phyloP scores from a whole-genome alignment of 768 basidiomycete genomes.

The Rickenella mellea region DNA sequence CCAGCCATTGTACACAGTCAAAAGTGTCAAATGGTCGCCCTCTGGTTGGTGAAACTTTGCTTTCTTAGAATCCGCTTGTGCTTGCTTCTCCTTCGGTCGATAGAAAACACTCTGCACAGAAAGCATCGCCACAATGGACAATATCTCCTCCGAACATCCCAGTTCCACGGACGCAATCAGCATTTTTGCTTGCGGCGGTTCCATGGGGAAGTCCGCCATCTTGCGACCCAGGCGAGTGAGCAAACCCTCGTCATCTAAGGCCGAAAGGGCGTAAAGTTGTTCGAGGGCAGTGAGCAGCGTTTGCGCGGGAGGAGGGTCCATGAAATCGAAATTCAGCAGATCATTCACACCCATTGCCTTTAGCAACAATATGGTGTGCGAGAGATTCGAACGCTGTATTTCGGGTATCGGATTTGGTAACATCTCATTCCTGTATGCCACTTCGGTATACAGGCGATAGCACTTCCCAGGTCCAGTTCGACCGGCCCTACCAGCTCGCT shows the following conservation, averaged over 20 bases:
- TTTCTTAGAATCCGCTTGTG: slow-evolving; percentile 98
- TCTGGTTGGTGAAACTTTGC: slow-evolving; percentile 99
- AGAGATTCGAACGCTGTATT: slow-evolving; percentile 91
- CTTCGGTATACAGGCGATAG: slow-evolving; percentile 96
- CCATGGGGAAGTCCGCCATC: slow-evolving; percentile 99
- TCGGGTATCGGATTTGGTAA: slow-evolving; percentile 95
- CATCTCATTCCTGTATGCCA: slow-evolving; percentile 98
- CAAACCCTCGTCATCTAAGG: slow-evolving; percentile 93
- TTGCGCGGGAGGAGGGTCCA: slow-evolving; percentile 96
- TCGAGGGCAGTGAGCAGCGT: slow-evolving; percentile 97
- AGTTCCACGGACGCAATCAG: slow-evolving; percentile 94
- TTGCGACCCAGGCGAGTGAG: slow-evolving; percentile 91
- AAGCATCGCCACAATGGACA: slow-evolving; percentile 96
- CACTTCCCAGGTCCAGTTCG: slow-evolving; percentile 98
- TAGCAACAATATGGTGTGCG: slow-evolving; percentile 86
- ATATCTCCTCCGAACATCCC: slow-evolving; percentile 95
- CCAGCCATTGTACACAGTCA: slow-evolving; percentile 99
- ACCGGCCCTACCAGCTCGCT: slow-evolving; percentile 92
- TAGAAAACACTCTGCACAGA: slow-evolving; percentile 96
- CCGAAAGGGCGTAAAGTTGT: slow-evolving; percentile 88
- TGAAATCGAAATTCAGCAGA: slow-evolving; percentile 94
- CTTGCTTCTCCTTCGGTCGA: slow-evolving; percentile 99
- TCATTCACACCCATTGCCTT: slow-evolving; percentile 99
- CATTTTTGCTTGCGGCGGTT: slow-evolving; percentile 95
- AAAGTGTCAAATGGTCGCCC: slow-evolving; percentile 86